Base-by-base conservation (phyloP, 441 rosid genomes). In the Aquilaria agallochum region DNA sequence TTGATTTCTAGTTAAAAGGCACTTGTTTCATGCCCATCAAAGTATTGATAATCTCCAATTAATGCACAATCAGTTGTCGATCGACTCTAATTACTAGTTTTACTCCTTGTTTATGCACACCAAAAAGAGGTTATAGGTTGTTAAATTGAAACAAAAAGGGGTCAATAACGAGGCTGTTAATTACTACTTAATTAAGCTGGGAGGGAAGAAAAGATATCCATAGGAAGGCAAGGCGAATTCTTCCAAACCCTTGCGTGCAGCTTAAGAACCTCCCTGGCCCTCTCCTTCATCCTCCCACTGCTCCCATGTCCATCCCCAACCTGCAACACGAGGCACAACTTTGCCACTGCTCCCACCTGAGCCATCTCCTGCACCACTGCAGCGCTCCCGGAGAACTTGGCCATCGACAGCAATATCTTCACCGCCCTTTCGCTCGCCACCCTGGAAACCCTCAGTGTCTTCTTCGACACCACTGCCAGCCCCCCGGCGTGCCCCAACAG, bases 331-430 rank as follows among this genome's bases (percentile, higher is more conserved):
- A 81, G 47, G 56, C 81, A 81, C 68, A 81, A 30, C 71, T 81
- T 81, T 8, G 72, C 31, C 67, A 81, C 86, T 2, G 58, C 83
- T 2, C 86, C 86, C 33, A 73, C 71, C 33, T 73, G 77, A 71
- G 78, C 49, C 81, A 81, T 81, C 58, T 81, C 83, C 56, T 81
- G 76, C 27, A 76, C 67, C 58, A 81, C 79, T 60, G 65, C 63
- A 5, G 62, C 4, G 44, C 66, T 69, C 10, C 66, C 71, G 9
- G 81, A 67, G 58, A 56, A 76, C 72, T 61, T 74, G 12, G 72
- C 74, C 5, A 81, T 31, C 3, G 80, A 71, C 13, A 57, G 32
- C 66, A 81, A 42, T 27, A 76, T 74, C 46, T 69, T 78, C 71
- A 81, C 79, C 4, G 77, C 83, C 51, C 71, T 63, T 2, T 78